Evolutionary conservation across 352 stramenopile species (phyloP), one percentile per base, ranked within the genome.

Genomic region (Thalassiosira hispida): DNA sequence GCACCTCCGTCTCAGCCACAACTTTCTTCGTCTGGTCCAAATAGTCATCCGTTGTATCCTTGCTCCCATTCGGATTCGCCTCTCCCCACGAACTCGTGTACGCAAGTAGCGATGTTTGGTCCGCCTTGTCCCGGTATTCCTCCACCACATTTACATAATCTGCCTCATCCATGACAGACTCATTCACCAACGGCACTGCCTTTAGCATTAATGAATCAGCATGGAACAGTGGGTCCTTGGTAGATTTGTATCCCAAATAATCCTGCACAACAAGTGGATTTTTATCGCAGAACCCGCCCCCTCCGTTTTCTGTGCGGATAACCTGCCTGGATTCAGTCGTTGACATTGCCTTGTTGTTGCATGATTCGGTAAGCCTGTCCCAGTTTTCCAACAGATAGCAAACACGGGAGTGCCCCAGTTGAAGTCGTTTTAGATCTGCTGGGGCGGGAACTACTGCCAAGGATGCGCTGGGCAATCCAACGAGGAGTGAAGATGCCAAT

Each of bases 191-290:
- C 5, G 83, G 33, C 12, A 70, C 79, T n/a, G 79, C 83, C 29
- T 78, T 84, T 7, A 91, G 27, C 85, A 93, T 90, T 4, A 91
- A 38, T 46, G 90, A 90, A 64, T 93, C 87, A 23, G 80, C 80
- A n/a, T 81, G 80, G 64, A 85, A 93, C 27, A 93, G 60, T n/a
- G 87, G 87, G 80, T 93, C 87, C 29, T 85, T 75, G 22, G 64
- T 93, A 2, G 73, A 87, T 68, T 90, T 93, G 62, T 90, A 93
- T 38, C 84, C 84, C 35, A 91, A 67, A 69, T 85, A 91, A 57
- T 90, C 78, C 49, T 88, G 81, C n/a, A 88, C 77, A 44, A 81
- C 70, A 14, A 93, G 65, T 4, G 87, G 87, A 31, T 68, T 84
- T 53, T 85, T 87, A 27, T 88, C 83, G 59, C 87, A 93, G 44